These are phyloP conservation scores for Golubevia sp. DNA, from an alignment of 1,284 basidiomycete genomes.

Conservation along the genomic window DNA sequence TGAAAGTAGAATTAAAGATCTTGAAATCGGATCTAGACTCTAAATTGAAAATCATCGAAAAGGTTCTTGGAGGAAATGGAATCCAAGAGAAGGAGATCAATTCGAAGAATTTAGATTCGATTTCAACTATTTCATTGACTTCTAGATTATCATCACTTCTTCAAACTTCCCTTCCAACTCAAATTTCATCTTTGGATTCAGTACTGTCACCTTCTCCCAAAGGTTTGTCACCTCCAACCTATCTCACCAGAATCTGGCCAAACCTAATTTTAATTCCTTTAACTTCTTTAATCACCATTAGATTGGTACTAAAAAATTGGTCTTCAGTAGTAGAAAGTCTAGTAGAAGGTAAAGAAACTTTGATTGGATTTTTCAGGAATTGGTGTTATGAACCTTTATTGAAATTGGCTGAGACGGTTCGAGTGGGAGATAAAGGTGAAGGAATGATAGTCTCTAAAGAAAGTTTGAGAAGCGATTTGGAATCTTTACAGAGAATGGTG, in stretches of 20 bases:
- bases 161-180: neutral
- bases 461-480: conserved; percentile 77
- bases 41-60: too few relatives aligned
- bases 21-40: too few relatives aligned
- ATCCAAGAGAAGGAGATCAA: too few relatives aligned
- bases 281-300: conserved; percentile 17
- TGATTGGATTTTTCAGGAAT: conserved; percentile 75
- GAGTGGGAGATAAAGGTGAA: conserved; percentile 74
- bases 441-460: conserved; percentile 74
- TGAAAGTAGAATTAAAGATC: too few relatives aligned
- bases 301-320: conserved; percentile 36
- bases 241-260: conserved; percentile 1
- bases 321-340: conserved; percentile 25
- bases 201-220: neutral
- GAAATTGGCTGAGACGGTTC: conserved; percentile 80
- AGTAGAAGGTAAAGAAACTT: conserved; percentile 74
- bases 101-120: too few relatives aligned
- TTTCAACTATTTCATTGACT: neutral
- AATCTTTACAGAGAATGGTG: conserved; percentile 93
- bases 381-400: conserved; percentile 88
- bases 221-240: neutral
- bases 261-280: conserved; percentile 16
- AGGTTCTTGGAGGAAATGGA: too few relatives aligned
- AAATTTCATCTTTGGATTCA: neutral
- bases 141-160: neutral